Evolutionary conservation across 2,329 filamentous ascomycete genomes (phyloP), one percentile per base, ranked within the genome.

Genomic region (Colletotrichum incanum): DNA sequence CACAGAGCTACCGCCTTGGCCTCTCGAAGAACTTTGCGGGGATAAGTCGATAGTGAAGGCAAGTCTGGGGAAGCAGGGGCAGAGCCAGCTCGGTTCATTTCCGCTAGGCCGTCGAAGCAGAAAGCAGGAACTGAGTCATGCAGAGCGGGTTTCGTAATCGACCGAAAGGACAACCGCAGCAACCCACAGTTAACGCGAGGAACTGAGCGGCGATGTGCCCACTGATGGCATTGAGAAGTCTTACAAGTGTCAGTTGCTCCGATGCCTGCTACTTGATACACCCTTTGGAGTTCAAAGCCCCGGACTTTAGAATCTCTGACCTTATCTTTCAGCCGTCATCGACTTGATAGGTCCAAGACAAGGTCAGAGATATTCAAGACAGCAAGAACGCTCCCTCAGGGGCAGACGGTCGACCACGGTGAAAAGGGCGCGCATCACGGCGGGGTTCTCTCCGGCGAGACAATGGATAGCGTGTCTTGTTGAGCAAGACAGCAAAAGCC

Each of bases 71-170:
- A 74, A 74, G 70, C 65, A 63, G 70, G 55, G 69, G 70, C 49
- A 70, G 70, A 70, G 60, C 65, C 65, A 73, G 64, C 65, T 69
- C 59, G 67, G 71, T 66, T 74, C 73, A 72, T 72, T 73, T 74
- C 71, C 67, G 56, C 52, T 73, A 23, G 43, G 52, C 71, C 59
- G 63, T 62, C 54, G 34, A 49, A 64, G 31, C 54, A 50, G n/a
- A 39, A 23, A 7, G 47, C 12, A 50, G 60, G 47, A 41, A 41
- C 64, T 65, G 72, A 73, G 52, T 73, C 68, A 68, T 60, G 59
- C 43, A 12, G 41, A 41, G 16, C 37, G 34, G 49, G 47, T 67
- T 66, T 73, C 50, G 55, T 58, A 62, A 49, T 60, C 65, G 50
- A 70, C 49, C 45, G 50, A 43, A 20, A 16, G 55, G 39, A n/a